Evolutionary conservation across 2,329 filamentous ascomycete species (phyloP), one percentile per base, ranked within the genome.

Genomic region (Dactylella cylindrospora): DNA sequence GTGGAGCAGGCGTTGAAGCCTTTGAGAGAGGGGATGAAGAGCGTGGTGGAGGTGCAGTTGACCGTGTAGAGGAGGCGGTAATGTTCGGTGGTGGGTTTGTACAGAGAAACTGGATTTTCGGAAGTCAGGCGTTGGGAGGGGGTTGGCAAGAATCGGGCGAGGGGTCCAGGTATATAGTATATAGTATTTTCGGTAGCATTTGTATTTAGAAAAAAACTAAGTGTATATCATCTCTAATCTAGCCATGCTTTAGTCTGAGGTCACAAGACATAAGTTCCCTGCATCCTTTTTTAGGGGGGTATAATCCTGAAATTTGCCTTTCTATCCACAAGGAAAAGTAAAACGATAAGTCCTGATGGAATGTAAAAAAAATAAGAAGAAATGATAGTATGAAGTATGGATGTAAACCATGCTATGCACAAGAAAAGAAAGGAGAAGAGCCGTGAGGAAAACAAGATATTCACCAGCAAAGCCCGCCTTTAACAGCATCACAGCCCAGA

Each of bases 1-100:
- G 76, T 80, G 8, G 72, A 74, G 46, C 71, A 74, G 50, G 76
- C 76, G 15, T 67, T 80, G 47, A 72, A 71, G 70, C 74, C 75
- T 13, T 81, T 36, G 45, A 50, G 72, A 66, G 67, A 71, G 40
- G 65, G 69, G 32, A 69, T 74, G 47, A 68, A 69, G 54, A 70
- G 70, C 53, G 70, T 68, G 12, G 71, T 72, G 60, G 74, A 72
- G 50, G 71, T 73, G 39, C 69, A 74, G 41, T 70, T 76, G 60
- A 68, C 73, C 52, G 74, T 76, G 55, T 76, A 73, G 68, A 43
- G 20, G 12, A 8, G 17, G 17, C 4, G n/a, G n/a, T n/a, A n/a
- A n/a, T n/a, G n/a, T n/a, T n/a, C n/a, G n/a, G n/a, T n/a, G n/a
- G n/a, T n/a, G n/a, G n/a, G n/a, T n/a, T n/a, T n/a, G n/a, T n/a